Base-by-base conservation (phyloP, 768 basidiomycete genomes). In the Boletus reticulatus region DNA sequence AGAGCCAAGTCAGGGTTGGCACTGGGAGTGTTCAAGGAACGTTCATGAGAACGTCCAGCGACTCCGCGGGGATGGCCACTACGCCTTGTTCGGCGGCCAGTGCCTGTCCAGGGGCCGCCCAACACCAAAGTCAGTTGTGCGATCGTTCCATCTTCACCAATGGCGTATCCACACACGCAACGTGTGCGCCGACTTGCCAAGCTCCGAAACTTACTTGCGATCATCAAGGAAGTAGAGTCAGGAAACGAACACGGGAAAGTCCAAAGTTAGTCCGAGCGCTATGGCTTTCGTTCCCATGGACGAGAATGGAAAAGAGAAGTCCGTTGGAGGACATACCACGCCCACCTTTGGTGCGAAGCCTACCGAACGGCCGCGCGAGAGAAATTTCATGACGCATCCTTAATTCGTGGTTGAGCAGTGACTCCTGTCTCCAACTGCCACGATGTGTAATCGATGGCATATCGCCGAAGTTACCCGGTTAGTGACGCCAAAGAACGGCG, bases 171-270 rank as follows among this genome's bases (percentile, higher is more conserved):
- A 31, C 17, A 11, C 36, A 13, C 17, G 13, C 43, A 43, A 43
- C 4, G 22, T 6, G 14, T 17, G n/a, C 16, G 37, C 24, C 32
- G 20, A 48, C 34, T 37, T 41, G 43, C 10, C 42, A 34, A 38
- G 39, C 24, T 34, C 14, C 29, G 22, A 2, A 49, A 14, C 10
- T 36, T 39, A 9, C 20, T 48, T 56, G 57, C 57, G 62, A 53
- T 57, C 62, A 62, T 62, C 29, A 65, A 52, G 64, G 65, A 44
- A 31, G 22, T 6, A 37, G 7, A 16, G 52, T 50, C 49, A 49
- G 49, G 27, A n/a, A 43, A 19, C 7, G 42, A 43, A 19, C 43
- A 36, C n/a, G 36, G 4, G 48, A 41, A 12, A 29, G 17, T 17
- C 45, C 34, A 9, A 12, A 57, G 36, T 58, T 58, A 42, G 52